Evolutionary conservation across 495 filamentous ascomycete genomes (phyloP), one percentile per base, ranked within the genome.

Genomic region (Neurospora discreta): DNA sequence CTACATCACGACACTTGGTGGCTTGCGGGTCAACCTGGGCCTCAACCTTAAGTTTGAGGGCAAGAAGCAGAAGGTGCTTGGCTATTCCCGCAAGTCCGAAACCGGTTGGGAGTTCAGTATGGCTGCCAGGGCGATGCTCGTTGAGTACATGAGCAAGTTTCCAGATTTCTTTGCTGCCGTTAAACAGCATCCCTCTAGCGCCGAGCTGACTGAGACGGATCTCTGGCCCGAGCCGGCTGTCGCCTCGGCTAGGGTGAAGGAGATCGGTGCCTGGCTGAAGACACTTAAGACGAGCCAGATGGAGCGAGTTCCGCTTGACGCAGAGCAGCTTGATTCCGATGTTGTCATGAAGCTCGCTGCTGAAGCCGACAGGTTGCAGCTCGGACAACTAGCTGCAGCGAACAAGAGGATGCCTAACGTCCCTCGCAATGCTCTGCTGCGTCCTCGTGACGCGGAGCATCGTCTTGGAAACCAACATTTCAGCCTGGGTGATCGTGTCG

Each of bases 1-100:
- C 81, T 90, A 88, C 43, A 93, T 98, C 69, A 86, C 88, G 58
- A 90, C 95, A 4, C 87, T 91, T 30, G 93, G 92, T 3, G 86
- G 89, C 68, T 88, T 90, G 65, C 85, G 88, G 42, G 86, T 96
- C 46, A 98, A 99, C 75, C 83, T 99, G 16, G 96, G 96, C 10
- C 84, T 99, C 46, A 99, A 98, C 77, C 84, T 99, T 72, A 99
- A 99, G 78, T 98, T 98, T 71, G 95, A 99, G 79, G 91, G 90
- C 0, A 93, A 90, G 81, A 96, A 98, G 81, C 88, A 93, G 71
- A 99, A 99, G 80, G 96, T 99, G 6, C 85, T 98, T 18, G 96
- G 96, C 6, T 99, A 98, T 79, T 97, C 95, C 20, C 93, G 93
- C 72, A 92, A 92, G 68, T 89, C 89, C 20, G 85, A 88, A 15